Evolutionary conservation across 73 alveolate genomes (phyloP).

Genomic region (Urostyla sp.): DNA sequence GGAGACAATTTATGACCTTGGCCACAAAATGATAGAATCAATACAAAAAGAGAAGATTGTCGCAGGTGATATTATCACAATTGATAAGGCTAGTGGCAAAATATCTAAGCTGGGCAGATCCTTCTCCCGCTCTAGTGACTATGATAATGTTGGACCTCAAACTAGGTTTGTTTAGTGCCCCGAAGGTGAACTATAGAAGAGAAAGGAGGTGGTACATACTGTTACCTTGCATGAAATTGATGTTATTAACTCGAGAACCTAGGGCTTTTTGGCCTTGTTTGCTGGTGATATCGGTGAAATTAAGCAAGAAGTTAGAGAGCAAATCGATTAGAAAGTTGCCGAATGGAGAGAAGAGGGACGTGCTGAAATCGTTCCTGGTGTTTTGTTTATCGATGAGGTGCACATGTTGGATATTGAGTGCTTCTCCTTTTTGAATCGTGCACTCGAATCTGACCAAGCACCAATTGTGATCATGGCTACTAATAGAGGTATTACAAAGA

Average conservation of each 20-base stretch:
- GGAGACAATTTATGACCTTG: conserved; percentile 98
- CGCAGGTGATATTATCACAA: conserved; percentile 99
- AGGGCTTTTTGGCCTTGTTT: conserved; percentile 98
- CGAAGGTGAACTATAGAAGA: conserved; percentile 98
- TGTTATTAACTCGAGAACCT: conserved; percentile 95
- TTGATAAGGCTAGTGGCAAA: conserved; percentile 97
- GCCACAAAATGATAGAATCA: conserved; percentile 91
- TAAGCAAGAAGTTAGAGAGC: conserved; percentile 95
- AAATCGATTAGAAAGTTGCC: conserved; percentile 97
- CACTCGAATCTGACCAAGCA: conserved; percentile 95
- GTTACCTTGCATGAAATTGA: conserved; percentile 99
- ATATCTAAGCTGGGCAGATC: conserved; percentile 97
- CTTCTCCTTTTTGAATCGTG: conserved; percentile 98
- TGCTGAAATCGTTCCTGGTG: conserved; percentile 99
- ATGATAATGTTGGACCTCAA: conserved; percentile 97
- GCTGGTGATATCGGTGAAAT: conserved; percentile 99
- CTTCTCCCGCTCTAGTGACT: conserved; percentile 92
- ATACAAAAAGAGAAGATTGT: conserved; percentile 88
- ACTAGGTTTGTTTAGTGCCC: conserved; percentile 98
- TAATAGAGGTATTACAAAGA: conserved; percentile 97
- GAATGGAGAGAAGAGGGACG: conserved; percentile 99
- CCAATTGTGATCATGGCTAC: conserved; percentile 99
- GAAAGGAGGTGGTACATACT: conserved; percentile 99
- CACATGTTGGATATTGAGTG: conserved; percentile 99
- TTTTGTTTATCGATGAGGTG: conserved; percentile 97